phyloP scores from a whole-genome alignment of 2,329 filamentous ascomycete genomes.

The Stachybotrys echinatus region DNA sequence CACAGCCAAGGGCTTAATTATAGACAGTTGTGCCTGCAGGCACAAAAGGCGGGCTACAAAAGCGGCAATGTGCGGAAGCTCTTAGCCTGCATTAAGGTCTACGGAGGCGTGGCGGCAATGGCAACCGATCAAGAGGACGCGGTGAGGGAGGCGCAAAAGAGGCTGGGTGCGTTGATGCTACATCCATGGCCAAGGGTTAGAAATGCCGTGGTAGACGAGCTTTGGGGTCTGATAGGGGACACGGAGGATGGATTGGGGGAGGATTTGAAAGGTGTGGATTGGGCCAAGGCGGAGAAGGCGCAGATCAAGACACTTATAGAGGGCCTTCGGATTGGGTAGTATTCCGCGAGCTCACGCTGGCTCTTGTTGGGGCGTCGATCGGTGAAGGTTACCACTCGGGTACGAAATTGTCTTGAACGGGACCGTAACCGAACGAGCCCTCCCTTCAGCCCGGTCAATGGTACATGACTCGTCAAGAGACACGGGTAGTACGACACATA shows the following conservation, averaged over 20 bases:
- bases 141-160: conserved; percentile 53
- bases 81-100: conserved; percentile 73
- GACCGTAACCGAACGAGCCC: no score
- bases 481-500: no score
- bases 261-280: conserved; percentile 49
- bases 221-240: conserved; percentile 43
- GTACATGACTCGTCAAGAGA: no score
- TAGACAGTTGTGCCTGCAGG: conserved; percentile 60
- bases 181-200: conserved; percentile 80
- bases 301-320: conserved; percentile 36
- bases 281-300: conserved; percentile 47
- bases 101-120: conserved; percentile 58
- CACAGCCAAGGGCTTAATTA: conserved; percentile 31
- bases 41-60: conserved; percentile 78
- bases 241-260: conserved; percentile 18
- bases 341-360: no score
- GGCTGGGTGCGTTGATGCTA: conserved; percentile 66
- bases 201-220: conserved; percentile 52
- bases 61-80: conserved; percentile 78
- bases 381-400: no score
- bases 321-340: conserved; percentile 33
- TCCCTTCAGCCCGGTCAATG: no score
- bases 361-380: no score
- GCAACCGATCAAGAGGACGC: conserved; percentile 10
- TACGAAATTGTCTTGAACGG: no score